Conservation (phyloP, 352 stramenopile species). For the Peronospora belbahrii region DNA sequence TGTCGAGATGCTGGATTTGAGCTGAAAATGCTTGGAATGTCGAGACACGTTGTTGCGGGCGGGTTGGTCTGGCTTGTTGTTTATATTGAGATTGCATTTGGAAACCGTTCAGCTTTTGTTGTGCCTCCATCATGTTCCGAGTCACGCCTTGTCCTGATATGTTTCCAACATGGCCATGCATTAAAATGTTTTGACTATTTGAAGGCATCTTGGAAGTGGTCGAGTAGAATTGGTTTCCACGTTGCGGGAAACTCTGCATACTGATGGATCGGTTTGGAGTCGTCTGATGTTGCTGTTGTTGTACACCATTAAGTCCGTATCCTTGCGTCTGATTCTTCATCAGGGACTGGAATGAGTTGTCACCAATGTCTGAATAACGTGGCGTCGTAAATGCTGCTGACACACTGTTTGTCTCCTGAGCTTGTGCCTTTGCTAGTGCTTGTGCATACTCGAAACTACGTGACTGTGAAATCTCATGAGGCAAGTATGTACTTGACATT, state of each 20-base stretch:
- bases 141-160: conserved; percentile 7
- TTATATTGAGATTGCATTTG: conserved; percentile 17
- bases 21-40: conserved; percentile 56
- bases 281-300: conserved; percentile 12
- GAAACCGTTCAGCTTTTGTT: conserved; percentile 11
- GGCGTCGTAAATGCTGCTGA: conserved; percentile 15
- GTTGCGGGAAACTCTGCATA: conserved; percentile 14
- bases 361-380: conserved; percentile 13
- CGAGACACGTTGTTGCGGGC: conserved; percentile 19
- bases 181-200: conserved; percentile 15
- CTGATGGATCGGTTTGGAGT: conserved; percentile 8
- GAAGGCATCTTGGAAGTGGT: conserved; percentile 6
- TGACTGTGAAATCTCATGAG: conserved; percentile 20
- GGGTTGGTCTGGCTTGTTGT: conserved; percentile 27
- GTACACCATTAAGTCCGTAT: conserved; percentile 7
- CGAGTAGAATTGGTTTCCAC: conserved; percentile 14
- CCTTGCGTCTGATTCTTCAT: conserved; percentile 24
- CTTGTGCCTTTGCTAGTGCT: conserved; percentile 27
- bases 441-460: conserved; percentile 26
- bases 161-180: conserved; percentile 13
- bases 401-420: conserved; percentile 7
- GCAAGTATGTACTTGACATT: conserved; percentile 16
- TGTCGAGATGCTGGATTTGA: conserved; percentile 65
- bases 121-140: conserved; percentile 18
- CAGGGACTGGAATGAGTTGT: conserved; percentile 37